Base-by-base conservation (phyloP, 768 basidiomycete species). In the Serendipita sp. region DNA sequence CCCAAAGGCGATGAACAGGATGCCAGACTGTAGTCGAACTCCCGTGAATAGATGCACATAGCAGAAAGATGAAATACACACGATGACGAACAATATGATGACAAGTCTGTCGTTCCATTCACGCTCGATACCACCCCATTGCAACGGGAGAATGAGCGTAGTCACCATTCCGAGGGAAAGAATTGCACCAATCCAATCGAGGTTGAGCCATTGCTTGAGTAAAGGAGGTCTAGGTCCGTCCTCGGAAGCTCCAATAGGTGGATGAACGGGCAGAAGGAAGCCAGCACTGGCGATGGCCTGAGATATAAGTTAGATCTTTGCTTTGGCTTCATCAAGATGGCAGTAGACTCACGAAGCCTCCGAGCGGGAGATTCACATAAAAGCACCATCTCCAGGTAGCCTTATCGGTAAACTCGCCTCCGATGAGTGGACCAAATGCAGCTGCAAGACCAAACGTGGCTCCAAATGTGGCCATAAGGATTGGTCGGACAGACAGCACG, bases 101-200 rank as follows among this genome's bases (percentile, higher is more conserved):
- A 60, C 55, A 29, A 60, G 5, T 37, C 10, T 31, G 18, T 60
- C 55, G 18, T 60, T 60, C 55, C 55, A 60, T 0, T 74, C 69
- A 65, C 75, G 73, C 33, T 70, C 67, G 64, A 75, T 74, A 2
- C 76, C 76, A 23, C 76, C 77, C 74, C 74, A 75, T 50, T 75
- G 73, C 4, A 78, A 68, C 3, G 76, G 74, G 3, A 77, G 70
- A 23, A 78, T 70, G 15, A 78, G 70, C 55, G 71, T 70, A 10
- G 74, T 74, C 60, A 75, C 69, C 23, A 71, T 67, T 23, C 67
- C 72, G 64, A 79, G 68, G 40, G 72, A 71, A 5, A 78, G 69
- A 36, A 69, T 65, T 0, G 73, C 72, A 18, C 76, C 77, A 63
- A 76, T 34, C 71, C 72, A 77, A 64, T 78, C 76, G 29, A 60